Percentiles rank a stretch among this genome's conserved stretches.
These are phyloP conservation scores for Dendrobium officinale DNA, from an alignment of 106 monocot species.

Conservation along the genomic window DNA sequence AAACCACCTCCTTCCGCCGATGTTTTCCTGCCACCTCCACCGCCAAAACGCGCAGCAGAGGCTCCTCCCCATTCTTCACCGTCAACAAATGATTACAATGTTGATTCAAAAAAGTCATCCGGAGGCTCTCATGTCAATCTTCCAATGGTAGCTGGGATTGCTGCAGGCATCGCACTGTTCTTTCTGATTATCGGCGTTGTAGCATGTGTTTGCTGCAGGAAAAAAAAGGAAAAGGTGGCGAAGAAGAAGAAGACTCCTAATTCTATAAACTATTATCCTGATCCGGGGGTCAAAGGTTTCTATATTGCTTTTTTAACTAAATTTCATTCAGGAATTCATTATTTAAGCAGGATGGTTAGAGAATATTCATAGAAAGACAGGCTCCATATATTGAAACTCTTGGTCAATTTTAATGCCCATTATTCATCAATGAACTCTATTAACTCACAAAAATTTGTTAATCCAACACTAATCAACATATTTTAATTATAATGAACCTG, in stretches of 20 bases:
- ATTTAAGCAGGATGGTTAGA: too few relatives aligned
- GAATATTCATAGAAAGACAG: too few relatives aligned
- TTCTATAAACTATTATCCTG: slow-evolving; percentile 1
- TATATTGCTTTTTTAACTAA: background rate
- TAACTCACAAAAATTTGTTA: too few relatives aligned
- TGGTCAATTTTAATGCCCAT: too few relatives aligned
- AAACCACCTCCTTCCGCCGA: background rate
- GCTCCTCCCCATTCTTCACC: background rate
- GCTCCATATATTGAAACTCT: too few relatives aligned
- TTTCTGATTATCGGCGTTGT: slow-evolving; percentile 16
- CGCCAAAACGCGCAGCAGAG: background rate
- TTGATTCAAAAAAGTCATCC: background rate
- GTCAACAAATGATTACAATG: background rate
- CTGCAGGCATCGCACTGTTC: slow-evolving; percentile 22
- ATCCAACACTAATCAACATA: too few relatives aligned
- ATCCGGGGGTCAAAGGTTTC: slow-evolving; percentile 11
- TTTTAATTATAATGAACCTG: too few relatives aligned
- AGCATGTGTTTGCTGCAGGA: slow-evolving; percentile 12
- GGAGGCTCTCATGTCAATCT: slow-evolving; percentile 1
- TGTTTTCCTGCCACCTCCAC: background rate
- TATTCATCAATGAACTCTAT: too few relatives aligned
- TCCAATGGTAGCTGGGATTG: slow-evolving; percentile 17
- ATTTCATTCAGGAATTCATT: too few relatives aligned
- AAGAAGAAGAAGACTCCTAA: slow-evolving; percentile 11
- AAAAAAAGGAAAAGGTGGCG: slow-evolving; percentile 37